Evolutionary conservation across 495 filamentous ascomycete species (phyloP).

Genomic region (Thermochaetoides thermophila): DNA sequence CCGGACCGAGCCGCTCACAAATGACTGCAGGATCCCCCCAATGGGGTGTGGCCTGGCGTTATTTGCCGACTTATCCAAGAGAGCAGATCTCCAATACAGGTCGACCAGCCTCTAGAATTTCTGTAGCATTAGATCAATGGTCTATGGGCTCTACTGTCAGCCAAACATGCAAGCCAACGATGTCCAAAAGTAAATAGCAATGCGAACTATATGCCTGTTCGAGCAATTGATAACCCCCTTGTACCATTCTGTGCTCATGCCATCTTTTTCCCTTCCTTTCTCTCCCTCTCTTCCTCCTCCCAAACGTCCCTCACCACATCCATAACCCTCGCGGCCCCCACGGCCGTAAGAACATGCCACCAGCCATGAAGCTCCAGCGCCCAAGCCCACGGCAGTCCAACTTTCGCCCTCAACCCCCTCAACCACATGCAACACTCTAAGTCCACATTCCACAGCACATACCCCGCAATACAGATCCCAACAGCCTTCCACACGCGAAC

Average conservation of each 20-base stretch:
- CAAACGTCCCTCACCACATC: slow-evolving; percentile 11
- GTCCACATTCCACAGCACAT: slow-evolving; percentile 37
- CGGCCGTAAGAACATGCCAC: slow-evolving; percentile 43
- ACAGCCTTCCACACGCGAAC: slow-evolving; percentile 5
- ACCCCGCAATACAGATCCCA: slow-evolving; percentile 21
- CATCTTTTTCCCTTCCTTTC: slow-evolving; percentile 15
- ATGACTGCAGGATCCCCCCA: no score
- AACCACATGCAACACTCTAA: slow-evolving; percentile 26
- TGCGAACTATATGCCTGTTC: no score
- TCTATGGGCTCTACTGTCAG: no score
- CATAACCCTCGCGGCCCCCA: slow-evolving; percentile 23
- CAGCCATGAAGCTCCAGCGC: slow-evolving; percentile 45
- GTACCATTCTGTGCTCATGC: slow-evolving; percentile 24
- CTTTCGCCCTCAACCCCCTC: slow-evolving; percentile 15
- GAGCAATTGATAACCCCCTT: no score
- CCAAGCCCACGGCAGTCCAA: slow-evolving; percentile 39
- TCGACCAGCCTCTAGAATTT: no score
- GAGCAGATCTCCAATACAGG: no score
- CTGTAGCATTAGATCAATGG: no score
- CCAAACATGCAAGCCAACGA: no score
- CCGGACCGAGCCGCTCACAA: no score
- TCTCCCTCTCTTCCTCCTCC: neutral
- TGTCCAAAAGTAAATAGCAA: no score
- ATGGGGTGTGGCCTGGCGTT: no score
- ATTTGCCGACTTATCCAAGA: no score